Percentiles rank a stretch among this genome's conserved stretches.
Conservation (phyloP, 345 rosid genomes). For the Eucalyptus tenuipes region DNA sequence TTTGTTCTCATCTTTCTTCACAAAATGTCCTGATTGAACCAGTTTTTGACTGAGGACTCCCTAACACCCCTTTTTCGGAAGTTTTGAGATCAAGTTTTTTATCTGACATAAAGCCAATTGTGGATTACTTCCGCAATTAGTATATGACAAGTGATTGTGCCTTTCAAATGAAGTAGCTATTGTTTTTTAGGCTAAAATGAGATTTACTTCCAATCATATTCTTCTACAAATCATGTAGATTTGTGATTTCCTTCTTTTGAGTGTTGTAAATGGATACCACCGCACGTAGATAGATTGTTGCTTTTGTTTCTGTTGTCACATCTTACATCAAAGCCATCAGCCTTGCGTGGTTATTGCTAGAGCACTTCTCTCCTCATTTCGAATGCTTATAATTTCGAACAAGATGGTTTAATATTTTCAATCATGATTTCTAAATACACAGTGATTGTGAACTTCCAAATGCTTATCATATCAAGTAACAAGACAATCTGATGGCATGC, state of each 20-base stretch:
- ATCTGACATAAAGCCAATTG: background rate
- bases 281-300: background rate
- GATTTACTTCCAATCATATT: background rate
- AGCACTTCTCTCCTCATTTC: background rate
- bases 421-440: background rate
- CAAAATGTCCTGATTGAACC: background rate
- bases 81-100: background rate
- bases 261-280: background rate
- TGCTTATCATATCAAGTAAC: background rate
- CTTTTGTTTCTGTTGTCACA: background rate
- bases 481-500: background rate
- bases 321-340: background rate
- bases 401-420: background rate
- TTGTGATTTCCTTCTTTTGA: background rate
- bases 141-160: background rate
- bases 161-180: background rate
- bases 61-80: background rate
- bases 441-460: background rate
- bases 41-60: background rate
- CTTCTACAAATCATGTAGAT: background rate
- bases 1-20: background rate
- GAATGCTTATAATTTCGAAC: background rate
- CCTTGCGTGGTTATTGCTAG: background rate
- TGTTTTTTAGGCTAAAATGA: background rate
- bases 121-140: background rate